These are phyloP conservation scores for Phytophthora pluvialis DNA, from an alignment of 352 stramenopile species.

Conservation along the genomic window DNA sequence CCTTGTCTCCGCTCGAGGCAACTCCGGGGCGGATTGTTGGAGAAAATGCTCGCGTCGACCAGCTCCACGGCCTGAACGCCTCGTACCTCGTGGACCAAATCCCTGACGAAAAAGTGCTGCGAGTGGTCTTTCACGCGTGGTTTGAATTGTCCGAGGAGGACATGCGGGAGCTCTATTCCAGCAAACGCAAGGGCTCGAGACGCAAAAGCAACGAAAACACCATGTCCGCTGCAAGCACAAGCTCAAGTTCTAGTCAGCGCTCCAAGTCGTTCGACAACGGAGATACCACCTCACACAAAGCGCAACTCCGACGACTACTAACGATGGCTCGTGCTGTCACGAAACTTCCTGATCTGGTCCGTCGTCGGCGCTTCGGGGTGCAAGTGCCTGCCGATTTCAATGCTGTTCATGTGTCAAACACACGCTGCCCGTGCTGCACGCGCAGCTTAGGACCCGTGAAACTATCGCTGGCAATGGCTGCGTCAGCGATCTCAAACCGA, in stretches of 20 bases:
- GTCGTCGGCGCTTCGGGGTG: constrained; percentile 56
- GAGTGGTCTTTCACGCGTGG: constrained; percentile 34
- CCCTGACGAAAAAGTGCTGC: constrained; percentile 14
- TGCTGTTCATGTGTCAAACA: constrained; percentile 43
- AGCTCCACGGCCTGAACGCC: constrained; percentile 29
- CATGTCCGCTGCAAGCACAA: background rate
- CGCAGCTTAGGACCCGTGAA: constrained; percentile 41
- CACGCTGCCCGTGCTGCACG: constrained; percentile 61
- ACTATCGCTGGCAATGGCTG: constrained; percentile 14
- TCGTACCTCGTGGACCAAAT: constrained; percentile 28
- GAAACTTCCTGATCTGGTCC: constrained; percentile 49
- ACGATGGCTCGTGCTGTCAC: constrained; percentile 40
- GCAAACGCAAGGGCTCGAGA: constrained; percentile 16
- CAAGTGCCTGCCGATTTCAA: constrained; percentile 54
- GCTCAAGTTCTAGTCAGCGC: constrained; percentile 2
- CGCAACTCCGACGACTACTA: constrained; percentile 30
- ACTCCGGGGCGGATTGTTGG: constrained; percentile 9
- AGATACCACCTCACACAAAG: constrained; percentile 14
- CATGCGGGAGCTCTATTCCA: background rate
- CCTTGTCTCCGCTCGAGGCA: constrained; percentile 14
- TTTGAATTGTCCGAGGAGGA: constrained; percentile 19
- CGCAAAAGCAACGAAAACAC: constrained; percentile 14
- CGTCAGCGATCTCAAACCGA: constrained; percentile 7
- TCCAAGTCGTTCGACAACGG: constrained; percentile 9
- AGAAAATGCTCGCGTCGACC: constrained; percentile 16